Conservation (phyloP, 345 rosid species). For the Erodium maritimum region DNA sequence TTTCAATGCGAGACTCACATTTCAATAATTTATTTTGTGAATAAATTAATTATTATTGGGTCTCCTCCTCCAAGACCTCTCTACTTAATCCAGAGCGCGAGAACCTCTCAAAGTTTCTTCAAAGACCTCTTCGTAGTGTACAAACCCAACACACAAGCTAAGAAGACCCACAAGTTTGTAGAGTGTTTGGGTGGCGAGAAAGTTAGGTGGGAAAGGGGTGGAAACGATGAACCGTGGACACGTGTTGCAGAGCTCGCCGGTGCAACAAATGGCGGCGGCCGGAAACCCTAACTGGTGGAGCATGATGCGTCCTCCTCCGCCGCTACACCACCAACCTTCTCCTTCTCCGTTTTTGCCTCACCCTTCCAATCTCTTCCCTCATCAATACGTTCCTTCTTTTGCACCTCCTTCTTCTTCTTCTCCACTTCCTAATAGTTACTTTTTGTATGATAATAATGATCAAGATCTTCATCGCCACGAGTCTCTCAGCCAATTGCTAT, state of each 20-base stretch:
- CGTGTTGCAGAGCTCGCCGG: slow-evolving; percentile 28
- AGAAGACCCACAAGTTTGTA: too few relatives aligned
- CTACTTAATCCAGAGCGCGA: slow-evolving; percentile 32
- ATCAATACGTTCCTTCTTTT: slow-evolving; percentile 5
- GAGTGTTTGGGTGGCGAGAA: background rate
- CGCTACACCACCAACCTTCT: slow-evolving; percentile 2
- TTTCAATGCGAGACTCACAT: too few relatives aligned
- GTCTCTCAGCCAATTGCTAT: slow-evolving; percentile 32
- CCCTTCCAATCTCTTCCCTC: slow-evolving; percentile 4
- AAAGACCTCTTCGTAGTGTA: too few relatives aligned
- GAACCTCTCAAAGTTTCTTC: slow-evolving; percentile 42
- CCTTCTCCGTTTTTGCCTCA: slow-evolving; percentile 1
- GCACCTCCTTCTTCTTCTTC: too few relatives aligned
- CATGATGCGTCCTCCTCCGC: slow-evolving; percentile 9
- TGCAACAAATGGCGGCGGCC: slow-evolving; percentile 25
- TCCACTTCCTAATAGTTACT: background rate
- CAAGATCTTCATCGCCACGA: slow-evolving; percentile 16
- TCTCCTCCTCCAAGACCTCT: slow-evolving; percentile 1
- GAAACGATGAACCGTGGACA: background rate
- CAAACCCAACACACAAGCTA: too few relatives aligned
- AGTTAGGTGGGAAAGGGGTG: too few relatives aligned
- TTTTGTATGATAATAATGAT: slow-evolving; percentile 2
- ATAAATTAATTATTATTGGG: background rate
- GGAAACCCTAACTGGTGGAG: slow-evolving; percentile 41
- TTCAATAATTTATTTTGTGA: too few relatives aligned